Base-by-base conservation (phyloP, 2,329 filamentous ascomycete species). In the Exophiala bonariae region DNA sequence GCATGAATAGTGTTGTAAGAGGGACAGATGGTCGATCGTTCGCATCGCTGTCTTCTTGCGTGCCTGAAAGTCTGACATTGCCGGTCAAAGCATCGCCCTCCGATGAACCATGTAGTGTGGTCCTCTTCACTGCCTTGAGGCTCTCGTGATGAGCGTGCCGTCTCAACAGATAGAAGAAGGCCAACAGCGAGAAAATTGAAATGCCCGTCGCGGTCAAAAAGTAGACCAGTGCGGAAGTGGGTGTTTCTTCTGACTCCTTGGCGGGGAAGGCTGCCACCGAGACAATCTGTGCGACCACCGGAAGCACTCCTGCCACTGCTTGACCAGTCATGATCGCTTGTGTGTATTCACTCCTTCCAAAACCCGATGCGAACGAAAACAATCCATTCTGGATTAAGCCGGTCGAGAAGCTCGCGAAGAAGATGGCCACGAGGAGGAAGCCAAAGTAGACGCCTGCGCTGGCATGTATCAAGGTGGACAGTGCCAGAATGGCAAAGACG, bases 251-350 rank as follows among this genome's bases (percentile, higher is more conserved):
- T 41, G 69, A 62, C 47, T 74, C 66, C 38, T 66, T 63, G 17
- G 71, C 62, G 0, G 81, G 73, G 1, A 89, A 75, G 26, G 82
- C 79, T 9, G 96, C 75, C 10, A 95, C 90, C 1, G 88, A 87
- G 35, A 87, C 66, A 57, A 97, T 92, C 67, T 97, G 91, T 1
- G 89, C 88, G 38, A 95, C 76, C 38, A 88, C 85, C 0, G 93
- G 93, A 3, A 97, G 73, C 8, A 99, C 91, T 22, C 93, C 93
- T 0, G 93, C 91, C 3, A 99, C 77, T 23, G 85, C 92, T 68
- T 99, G 93, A 1, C 93, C 93, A 3, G 86, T 84, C 91, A 99
- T 97, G 67, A 97, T 90, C 18, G 86, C 92, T 69, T 97, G 92
- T 45, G 89, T 96, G 67, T 97, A 99, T 67, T 93, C 88, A 16